Conservation (phyloP, 2,329 filamentous ascomycete genomes). For the Xylariaceae sp. region DNA sequence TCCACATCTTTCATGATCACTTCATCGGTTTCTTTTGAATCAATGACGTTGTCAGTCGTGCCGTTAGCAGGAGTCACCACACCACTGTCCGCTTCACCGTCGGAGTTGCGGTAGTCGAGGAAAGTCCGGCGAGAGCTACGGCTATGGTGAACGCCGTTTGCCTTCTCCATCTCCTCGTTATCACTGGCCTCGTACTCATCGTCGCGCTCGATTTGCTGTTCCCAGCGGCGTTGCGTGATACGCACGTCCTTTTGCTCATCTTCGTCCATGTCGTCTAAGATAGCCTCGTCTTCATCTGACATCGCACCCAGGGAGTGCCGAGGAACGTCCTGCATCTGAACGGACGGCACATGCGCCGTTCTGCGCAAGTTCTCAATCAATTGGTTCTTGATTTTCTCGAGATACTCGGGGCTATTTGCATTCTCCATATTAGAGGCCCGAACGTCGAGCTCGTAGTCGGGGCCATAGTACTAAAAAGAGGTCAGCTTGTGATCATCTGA, state of each 20-base stretch:
- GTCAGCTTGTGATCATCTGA: constrained; percentile 26
- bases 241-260: constrained; percentile 82
- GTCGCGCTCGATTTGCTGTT: constrained; percentile 68
- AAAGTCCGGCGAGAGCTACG: constrained; percentile 47
- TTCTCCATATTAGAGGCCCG: constrained; percentile 87
- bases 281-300: constrained; percentile 62
- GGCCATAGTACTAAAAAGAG: constrained; percentile 74
- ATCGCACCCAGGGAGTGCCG: constrained; percentile 57
- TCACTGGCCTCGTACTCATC: constrained; percentile 85
- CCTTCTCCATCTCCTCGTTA: constrained; percentile 72
- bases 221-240: constrained; percentile 75
- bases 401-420: constrained; percentile 75
- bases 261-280: constrained; percentile 67
- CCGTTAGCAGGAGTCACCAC: constrained; percentile 36
- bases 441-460: constrained; percentile 86
- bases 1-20: constrained; percentile 34
- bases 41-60: constrained; percentile 33
- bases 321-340: constrained; percentile 79
- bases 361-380: constrained; percentile 84
- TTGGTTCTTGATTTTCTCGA: constrained; percentile 74
- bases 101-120: constrained; percentile 45
- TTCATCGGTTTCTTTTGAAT: constrained; percentile 38
- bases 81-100: constrained; percentile 40
- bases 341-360: constrained; percentile 79
- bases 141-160: constrained; percentile 61